Conservation (phyloP, 331 rosid genomes). For the Quercus tomentella region DNA sequence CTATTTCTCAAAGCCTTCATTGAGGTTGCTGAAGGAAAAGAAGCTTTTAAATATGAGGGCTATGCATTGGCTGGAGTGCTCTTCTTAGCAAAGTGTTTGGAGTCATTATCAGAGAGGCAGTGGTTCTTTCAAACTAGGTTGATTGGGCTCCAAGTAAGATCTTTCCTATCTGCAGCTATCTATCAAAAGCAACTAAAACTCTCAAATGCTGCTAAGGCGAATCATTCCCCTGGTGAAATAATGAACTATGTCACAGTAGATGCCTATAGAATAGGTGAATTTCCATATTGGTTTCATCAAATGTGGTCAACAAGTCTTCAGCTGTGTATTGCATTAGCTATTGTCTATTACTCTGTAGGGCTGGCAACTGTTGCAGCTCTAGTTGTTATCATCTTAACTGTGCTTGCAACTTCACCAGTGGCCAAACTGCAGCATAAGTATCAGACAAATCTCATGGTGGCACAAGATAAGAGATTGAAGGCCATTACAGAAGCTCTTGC, state of each 20-base stretch:
- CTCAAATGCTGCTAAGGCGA: slow-evolving; percentile 33
- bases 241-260: slow-evolving; percentile 46
- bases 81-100: slow-evolving; percentile 3
- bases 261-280: slow-evolving; percentile 47
- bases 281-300: slow-evolving; percentile 59
- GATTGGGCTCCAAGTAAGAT: slow-evolving; percentile 72
- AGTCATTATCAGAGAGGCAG: slow-evolving; percentile 57
- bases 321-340: slow-evolving; percentile 31
- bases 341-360: slow-evolving; percentile 35
- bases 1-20: slow-evolving; percentile 1
- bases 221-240: slow-evolving; percentile 42
- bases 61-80: background rate
- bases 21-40: background rate
- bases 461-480: slow-evolving; percentile 44
- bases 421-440: slow-evolving; percentile 45
- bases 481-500: slow-evolving; percentile 16
- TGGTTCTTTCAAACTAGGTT: slow-evolving; percentile 54
- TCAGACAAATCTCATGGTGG: slow-evolving; percentile 38
- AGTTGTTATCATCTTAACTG: slow-evolving; percentile 34
- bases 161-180: slow-evolving; percentile 78
- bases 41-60: background rate
- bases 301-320: slow-evolving; percentile 29
- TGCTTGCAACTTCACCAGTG: slow-evolving; percentile 38
- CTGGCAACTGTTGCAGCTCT: slow-evolving; percentile 43
- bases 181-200: slow-evolving; percentile 14